Conservation (phyloP, 768 basidiomycete genomes). For the Lyophyllum semitale region DNA sequence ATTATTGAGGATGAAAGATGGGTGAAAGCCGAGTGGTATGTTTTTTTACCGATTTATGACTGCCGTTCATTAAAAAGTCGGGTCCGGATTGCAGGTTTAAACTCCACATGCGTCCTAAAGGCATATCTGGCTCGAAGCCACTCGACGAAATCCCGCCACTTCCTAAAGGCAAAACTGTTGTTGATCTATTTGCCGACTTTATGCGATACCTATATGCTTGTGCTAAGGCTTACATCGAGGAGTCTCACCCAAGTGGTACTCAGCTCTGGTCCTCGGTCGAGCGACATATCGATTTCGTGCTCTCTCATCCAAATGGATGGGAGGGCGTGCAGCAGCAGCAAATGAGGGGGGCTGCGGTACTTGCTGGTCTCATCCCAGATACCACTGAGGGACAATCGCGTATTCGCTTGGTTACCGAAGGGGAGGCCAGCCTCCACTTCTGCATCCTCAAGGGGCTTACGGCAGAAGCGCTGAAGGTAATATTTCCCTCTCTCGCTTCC, state of each 20-base stretch:
- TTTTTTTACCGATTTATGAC: not conserved
- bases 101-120: slow-evolving; percentile 30
- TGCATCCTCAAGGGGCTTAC: slow-evolving; percentile 43
- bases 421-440: slow-evolving; percentile 56
- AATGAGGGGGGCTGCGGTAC: slow-evolving; percentile 55
- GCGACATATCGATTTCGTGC: slow-evolving; percentile 46
- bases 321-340: slow-evolving; percentile 58
- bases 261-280: slow-evolving; percentile 48
- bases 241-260: slow-evolving; percentile 44
- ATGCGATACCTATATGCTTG: slow-evolving; percentile 48
- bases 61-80: not conserved
- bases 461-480: slow-evolving; percentile 30
- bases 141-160: slow-evolving; percentile 38
- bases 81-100: slow-evolving; percentile 28
- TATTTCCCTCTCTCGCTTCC: not conserved
- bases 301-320: slow-evolving; percentile 70
- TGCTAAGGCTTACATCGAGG: slow-evolving; percentile 46
- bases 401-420: slow-evolving; percentile 55
- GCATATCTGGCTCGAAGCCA: slow-evolving; percentile 8
- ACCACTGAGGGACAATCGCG: slow-evolving; percentile 36
- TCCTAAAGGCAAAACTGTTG: slow-evolving; percentile 40
- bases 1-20: slow-evolving; percentile 47
- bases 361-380: slow-evolving; percentile 51
- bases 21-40: slow-evolving; percentile 51
- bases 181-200: slow-evolving; percentile 52